phyloP scores from a whole-genome alignment of 78 protist species.

The Dictyostelium capitatum region DNA sequence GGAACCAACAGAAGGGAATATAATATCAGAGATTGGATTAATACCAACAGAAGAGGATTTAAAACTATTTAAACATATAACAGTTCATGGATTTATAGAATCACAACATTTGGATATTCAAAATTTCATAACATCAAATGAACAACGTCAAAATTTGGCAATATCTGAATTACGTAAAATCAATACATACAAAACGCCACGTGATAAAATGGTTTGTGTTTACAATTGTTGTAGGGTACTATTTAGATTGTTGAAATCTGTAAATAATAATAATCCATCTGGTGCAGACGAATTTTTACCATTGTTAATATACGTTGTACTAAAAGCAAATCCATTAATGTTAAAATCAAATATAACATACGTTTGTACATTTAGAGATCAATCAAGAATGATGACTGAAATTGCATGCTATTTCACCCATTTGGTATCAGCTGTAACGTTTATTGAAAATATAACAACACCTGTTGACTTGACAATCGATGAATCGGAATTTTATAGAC shows the following conservation, averaged over 20 bases:
- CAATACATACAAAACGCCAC: slow-evolving; percentile 89
- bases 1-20: slow-evolving; percentile 69
- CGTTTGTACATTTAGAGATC: slow-evolving; percentile 77
- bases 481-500: slow-evolving; percentile 44
- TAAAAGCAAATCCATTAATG: slow-evolving; percentile 86
- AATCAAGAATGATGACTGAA: slow-evolving; percentile 60
- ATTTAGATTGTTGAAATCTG: slow-evolving; percentile 11
- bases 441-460: slow-evolving; percentile 63
- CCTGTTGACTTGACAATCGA: slow-evolving; percentile 15
- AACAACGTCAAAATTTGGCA: slow-evolving; percentile 13
- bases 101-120: slow-evolving; percentile 71
- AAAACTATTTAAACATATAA: slow-evolving; percentile 45
- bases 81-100: slow-evolving; percentile 30
- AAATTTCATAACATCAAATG: slow-evolving; percentile 33
- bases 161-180: slow-evolving; percentile 65
- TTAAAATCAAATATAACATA: slow-evolving; percentile 81
- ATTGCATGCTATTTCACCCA: slow-evolving; percentile 85
- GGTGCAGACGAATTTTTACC: slow-evolving; percentile 94
- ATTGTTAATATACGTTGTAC: slow-evolving; percentile 85
- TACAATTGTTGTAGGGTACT: slow-evolving; percentile 90
- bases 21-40: slow-evolving; percentile 34
- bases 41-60: slow-evolving; percentile 62
- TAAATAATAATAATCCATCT: slow-evolving; percentile 38
- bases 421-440: slow-evolving; percentile 76
- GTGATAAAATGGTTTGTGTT: slow-evolving; percentile 90